Conservation (phyloP, 805 yeast species). For the Starmerella kuoi region DNA sequence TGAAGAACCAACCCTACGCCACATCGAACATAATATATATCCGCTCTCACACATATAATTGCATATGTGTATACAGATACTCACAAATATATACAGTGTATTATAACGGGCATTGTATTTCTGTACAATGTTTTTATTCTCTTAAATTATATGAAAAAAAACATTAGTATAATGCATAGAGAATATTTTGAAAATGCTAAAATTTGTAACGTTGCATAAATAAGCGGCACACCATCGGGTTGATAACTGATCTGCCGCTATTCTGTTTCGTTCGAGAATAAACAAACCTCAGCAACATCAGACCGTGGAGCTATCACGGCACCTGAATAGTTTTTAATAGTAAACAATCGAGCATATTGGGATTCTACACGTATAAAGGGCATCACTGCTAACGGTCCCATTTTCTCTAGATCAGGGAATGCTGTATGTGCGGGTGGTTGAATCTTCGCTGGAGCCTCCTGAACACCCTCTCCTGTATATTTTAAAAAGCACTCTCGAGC, state of each 20-base stretch:
- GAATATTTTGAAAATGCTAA: too few relatives aligned
- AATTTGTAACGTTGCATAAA: too few relatives aligned
- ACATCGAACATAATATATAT: too few relatives aligned
- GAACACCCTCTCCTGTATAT: slow-evolving; percentile 16
- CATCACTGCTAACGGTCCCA: slow-evolving; percentile 9
- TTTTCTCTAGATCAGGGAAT: slow-evolving; percentile 9
- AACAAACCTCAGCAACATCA: slow-evolving; percentile 8
- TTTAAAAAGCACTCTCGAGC: slow-evolving; percentile 24
- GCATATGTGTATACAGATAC: not conserved
- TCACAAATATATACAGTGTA: too few relatives aligned
- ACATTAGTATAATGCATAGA: too few relatives aligned
- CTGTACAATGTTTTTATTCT: too few relatives aligned
- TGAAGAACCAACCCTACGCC: slow-evolving; percentile 3
- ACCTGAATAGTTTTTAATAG: slow-evolving; percentile 13
- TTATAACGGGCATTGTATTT: too few relatives aligned
- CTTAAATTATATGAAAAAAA: too few relatives aligned
- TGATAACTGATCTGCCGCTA: too few relatives aligned
- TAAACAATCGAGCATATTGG: slow-evolving; percentile 12
- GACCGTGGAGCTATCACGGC: slow-evolving; percentile 13
- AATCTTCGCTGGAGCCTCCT: slow-evolving; percentile 11
- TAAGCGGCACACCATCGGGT: too few relatives aligned
- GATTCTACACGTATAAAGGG: slow-evolving; percentile 16
- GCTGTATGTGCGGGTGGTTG: slow-evolving; percentile 13
- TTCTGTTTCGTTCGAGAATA: slow-evolving; percentile 8
- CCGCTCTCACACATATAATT: not conserved